These are phyloP conservation scores for Rhodotorula diobovata DNA, from an alignment of 768 basidiomycete species.

Conservation along the genomic window DNA sequence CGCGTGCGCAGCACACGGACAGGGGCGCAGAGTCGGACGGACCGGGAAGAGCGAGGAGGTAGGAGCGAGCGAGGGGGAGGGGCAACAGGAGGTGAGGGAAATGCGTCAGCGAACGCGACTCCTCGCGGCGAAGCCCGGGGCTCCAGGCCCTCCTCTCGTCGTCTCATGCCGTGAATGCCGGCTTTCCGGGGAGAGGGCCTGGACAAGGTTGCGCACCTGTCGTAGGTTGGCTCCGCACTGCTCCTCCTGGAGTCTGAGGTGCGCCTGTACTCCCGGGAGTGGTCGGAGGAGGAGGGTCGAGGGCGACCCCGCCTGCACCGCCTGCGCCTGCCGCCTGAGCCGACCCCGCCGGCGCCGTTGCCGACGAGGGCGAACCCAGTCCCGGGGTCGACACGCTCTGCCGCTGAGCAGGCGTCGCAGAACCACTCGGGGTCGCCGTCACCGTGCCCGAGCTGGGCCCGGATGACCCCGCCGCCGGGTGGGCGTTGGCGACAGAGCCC, in stretches of 20 bases:
- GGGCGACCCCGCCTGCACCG: too few relatives aligned
- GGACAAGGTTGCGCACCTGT: constrained; percentile 14
- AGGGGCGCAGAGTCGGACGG: background rate
- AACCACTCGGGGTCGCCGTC: background rate
- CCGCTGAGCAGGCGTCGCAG: background rate
- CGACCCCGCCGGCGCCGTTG: too few relatives aligned
- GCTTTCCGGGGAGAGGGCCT: too few relatives aligned
- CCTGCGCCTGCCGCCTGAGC: too few relatives aligned
- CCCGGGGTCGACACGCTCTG: constrained; percentile 3
- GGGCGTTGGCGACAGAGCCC: background rate
- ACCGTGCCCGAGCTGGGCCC: background rate
- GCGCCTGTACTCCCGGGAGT: background rate
- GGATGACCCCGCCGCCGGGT: background rate
- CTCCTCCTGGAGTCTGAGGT: background rate
- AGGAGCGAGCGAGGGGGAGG: too few relatives aligned
- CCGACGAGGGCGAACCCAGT: background rate
- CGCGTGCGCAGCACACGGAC: too few relatives aligned
- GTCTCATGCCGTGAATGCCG: too few relatives aligned
- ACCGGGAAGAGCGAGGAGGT: too few relatives aligned
- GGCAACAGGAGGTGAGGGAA: background rate
- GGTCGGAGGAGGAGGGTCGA: background rate
- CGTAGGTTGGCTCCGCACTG: constrained; percentile 3
- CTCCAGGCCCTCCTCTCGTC: too few relatives aligned
- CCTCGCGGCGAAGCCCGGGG: too few relatives aligned
- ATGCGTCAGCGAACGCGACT: too few relatives aligned